phyloP scores from a whole-genome alignment of 139 green algal genomes.

The Volvox africanus region DNA sequence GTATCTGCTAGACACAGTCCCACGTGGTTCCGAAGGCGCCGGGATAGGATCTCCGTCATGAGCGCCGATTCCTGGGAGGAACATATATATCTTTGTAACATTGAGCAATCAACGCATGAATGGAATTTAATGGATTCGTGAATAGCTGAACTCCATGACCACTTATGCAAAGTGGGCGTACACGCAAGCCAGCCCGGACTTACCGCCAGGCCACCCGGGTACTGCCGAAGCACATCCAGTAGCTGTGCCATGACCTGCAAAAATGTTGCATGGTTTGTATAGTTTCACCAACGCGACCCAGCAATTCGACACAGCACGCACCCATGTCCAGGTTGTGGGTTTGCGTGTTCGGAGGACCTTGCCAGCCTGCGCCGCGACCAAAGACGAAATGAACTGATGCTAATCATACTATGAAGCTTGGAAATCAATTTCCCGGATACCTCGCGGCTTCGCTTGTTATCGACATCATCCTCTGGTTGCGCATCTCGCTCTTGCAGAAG shows the following conservation, averaged over 20 bases:
- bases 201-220: slow-evolving; percentile 28
- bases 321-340: slow-evolving; percentile 33
- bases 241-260: slow-evolving; percentile 32
- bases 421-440: background rate
- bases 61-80: slow-evolving; percentile 1
- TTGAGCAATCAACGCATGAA: too few species aligned
- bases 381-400: background rate
- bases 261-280: background rate
- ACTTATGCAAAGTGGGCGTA: too few species aligned
- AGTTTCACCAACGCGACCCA: background rate
- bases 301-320: background rate
- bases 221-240: slow-evolving; percentile 37
- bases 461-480: slow-evolving; percentile 18
- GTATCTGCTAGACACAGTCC: too few species aligned
- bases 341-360: background rate
- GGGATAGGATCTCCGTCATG: slow-evolving; percentile 19
- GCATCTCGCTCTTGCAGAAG: slow-evolving; percentile 5
- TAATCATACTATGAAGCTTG: background rate
- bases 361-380: background rate
- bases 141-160: too few species aligned
- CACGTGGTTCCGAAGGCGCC: slow-evolving; percentile 21
- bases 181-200: background rate
- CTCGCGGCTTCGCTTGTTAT: background rate
- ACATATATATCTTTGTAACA: too few species aligned
- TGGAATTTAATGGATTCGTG: too few species aligned